A percentile compares a stretch with the other conserved stretches of the same genome.
phyloP scores from a whole-genome alignment of 2,329 filamentous ascomycete genomes.

The Alternaria consortialis region DNA sequence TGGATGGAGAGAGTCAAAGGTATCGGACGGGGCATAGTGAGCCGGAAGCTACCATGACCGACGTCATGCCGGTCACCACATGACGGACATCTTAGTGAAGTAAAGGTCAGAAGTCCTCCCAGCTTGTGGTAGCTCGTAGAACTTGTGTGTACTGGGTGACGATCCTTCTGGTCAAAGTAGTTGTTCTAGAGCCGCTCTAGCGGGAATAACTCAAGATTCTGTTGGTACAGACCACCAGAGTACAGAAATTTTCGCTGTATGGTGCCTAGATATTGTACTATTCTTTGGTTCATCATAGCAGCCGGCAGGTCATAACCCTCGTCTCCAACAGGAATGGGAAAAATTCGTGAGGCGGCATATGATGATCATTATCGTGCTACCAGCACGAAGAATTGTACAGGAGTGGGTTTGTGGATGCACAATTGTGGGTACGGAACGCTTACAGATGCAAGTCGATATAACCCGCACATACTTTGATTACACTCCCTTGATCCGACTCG shows the following conservation, averaged over 20 bases:
- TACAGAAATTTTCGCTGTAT: neutral
- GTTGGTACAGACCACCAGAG: neutral
- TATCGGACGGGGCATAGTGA: neutral
- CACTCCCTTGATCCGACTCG: neutral
- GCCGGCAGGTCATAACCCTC: neutral
- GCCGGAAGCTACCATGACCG: neutral
- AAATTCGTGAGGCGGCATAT: neutral
- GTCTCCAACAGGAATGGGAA: neutral
- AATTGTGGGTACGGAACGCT: neutral
- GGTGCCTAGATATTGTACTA: neutral
- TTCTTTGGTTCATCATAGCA: neutral
- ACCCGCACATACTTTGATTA: neutral
- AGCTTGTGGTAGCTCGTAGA: neutral
- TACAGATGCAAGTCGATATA: slow-evolving; percentile 3
- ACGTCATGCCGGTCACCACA: neutral
- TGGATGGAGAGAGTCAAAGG: neutral
- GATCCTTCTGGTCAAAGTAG: neutral
- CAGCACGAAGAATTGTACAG: neutral
- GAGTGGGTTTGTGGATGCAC: neutral
- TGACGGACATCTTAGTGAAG: neutral
- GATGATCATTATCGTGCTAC: neutral
- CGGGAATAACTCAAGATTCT: neutral
- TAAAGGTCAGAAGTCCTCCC: neutral
- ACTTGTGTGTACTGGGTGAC: neutral
- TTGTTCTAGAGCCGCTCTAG: neutral